Evolutionary conservation across 2,329 filamentous ascomycete genomes (phyloP).

Genomic region (Immersiporthe knoxdaviesiana): DNA sequence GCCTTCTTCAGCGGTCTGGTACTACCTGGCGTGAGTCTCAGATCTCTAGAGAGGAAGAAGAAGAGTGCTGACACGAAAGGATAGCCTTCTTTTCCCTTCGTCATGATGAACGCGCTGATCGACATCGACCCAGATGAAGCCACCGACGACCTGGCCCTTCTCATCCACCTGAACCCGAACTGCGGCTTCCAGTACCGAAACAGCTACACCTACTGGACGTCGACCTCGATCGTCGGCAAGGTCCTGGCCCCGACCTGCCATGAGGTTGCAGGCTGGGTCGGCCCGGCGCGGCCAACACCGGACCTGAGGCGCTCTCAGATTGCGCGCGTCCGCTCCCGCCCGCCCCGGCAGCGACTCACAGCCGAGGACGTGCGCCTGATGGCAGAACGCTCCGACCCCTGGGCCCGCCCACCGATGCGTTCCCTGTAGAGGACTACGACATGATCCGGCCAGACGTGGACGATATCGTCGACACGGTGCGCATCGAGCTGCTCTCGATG

Average conservation of each 20-base stretch:
- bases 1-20: conserved; percentile 78
- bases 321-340: conserved; percentile 66
- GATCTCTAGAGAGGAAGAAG: not conserved
- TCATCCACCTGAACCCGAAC: conserved; percentile 69
- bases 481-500: conserved; percentile 70
- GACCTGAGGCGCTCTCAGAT: conserved; percentile 72
- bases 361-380: conserved; percentile 67
- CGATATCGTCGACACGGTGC: conserved; percentile 65
- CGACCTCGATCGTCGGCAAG: conserved; percentile 73
- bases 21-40: conserved; percentile 63
- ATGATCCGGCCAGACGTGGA: conserved; percentile 61
- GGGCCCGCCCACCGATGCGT: conserved; percentile 63
- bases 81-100: conserved; percentile 68
- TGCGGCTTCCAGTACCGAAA: conserved; percentile 77
- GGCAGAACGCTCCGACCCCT: conserved; percentile 70
- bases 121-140: conserved; percentile 73
- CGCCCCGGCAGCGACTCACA: conserved; percentile 59
- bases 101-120: conserved; percentile 78
- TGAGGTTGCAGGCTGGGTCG: conserved; percentile 74
- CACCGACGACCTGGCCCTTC: conserved; percentile 65
- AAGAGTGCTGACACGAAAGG: conserved; percentile 1
- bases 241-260: conserved; percentile 74
- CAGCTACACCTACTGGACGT: conserved; percentile 77
- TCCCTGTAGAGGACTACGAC: conserved; percentile 70
- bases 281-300: conserved; percentile 68